Percentiles rank a stretch among this genome's conserved stretches.
Evolutionary conservation across 305 asterid genomes (phyloP).

Genomic region (Fraxinus albicans): DNA sequence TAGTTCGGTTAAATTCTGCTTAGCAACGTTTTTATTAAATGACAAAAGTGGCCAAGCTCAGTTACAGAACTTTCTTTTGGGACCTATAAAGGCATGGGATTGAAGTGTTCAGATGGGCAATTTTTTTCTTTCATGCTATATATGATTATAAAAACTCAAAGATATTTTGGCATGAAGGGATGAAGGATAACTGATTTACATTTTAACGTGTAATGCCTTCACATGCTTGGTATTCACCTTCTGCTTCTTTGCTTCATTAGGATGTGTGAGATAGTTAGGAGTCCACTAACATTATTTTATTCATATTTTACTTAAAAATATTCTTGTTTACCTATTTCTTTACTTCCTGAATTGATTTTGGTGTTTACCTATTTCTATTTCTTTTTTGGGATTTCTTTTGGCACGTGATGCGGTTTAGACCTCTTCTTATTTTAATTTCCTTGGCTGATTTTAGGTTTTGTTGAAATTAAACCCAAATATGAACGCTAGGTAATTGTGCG

Average conservation of each 20-base stretch:
- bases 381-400: not conserved
- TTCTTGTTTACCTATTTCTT: not conserved
- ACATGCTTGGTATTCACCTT: not conserved
- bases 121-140: not conserved
- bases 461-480: constrained; percentile 16
- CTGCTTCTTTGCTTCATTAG: not conserved
- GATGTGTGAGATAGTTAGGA: not conserved
- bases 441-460: not conserved
- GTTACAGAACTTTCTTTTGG: not conserved
- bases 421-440: not conserved
- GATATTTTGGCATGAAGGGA: not conserved
- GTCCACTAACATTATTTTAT: not conserved
- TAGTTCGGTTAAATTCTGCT: not conserved
- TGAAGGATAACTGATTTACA: not conserved
- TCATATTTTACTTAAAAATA: not conserved
- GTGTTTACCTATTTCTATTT: not conserved
- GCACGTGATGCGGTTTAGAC: not conserved
- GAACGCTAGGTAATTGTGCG: constrained; percentile 5
- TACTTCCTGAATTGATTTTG: not conserved
- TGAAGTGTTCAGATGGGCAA: not conserved
- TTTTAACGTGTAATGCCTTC: not conserved
- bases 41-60: not conserved
- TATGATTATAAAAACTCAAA: not conserved
- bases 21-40: not conserved
- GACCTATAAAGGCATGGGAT: not conserved